Percentiles rank a stretch among this genome's conserved stretches.
These are phyloP conservation scores for Xylona heveae DNA, from an alignment of 495 filamentous ascomycete genomes.

Conservation along the genomic window DNA sequence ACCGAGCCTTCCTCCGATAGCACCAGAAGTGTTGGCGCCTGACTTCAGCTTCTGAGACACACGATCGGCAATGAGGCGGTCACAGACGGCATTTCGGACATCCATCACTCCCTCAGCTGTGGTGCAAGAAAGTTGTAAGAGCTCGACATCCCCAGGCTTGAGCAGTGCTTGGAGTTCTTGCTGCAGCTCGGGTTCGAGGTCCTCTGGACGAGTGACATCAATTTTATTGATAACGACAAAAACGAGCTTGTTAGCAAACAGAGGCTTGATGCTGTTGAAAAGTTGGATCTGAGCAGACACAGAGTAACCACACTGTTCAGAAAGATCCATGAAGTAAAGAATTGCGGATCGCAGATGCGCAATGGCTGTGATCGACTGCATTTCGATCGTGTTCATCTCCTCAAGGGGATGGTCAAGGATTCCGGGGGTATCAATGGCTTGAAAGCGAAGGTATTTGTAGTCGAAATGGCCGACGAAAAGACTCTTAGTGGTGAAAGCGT, in stretches of 20 bases:
- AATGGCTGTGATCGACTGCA: conserved; percentile 95
- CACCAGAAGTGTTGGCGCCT: conserved; percentile 50
- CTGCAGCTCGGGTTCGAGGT: conserved; percentile 64
- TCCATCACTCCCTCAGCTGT: conserved; percentile 85
- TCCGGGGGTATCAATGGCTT: conserved; percentile 76
- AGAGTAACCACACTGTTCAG: conserved; percentile 92
- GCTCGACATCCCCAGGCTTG: conserved; percentile 70
- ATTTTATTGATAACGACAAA: conserved; percentile 98
- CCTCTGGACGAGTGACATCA: conserved; percentile 70
- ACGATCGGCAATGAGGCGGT: conserved; percentile 74
- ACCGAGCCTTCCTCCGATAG: conserved; percentile 53
- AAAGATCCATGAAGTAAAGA: conserved; percentile 95
- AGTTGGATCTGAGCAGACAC: conserved; percentile 78
- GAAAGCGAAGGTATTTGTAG: conserved; percentile 92
- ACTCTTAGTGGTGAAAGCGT: conserved; percentile 96
- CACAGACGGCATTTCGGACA: conserved; percentile 88
- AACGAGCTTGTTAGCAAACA: conserved; percentile 93
- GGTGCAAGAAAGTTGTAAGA: conserved; percentile 81
- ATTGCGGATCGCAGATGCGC: conserved; percentile 88
- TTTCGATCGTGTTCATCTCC: conserved; percentile 99
- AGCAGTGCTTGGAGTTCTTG: conserved; percentile 57
- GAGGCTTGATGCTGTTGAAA: conserved; percentile 85
- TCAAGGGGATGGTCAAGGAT: conserved; percentile 95
- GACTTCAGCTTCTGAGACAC: conserved; percentile 91
- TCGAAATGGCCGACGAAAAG: conserved; percentile 97